Evolutionary conservation across 768 basidiomycete genomes (phyloP).

Genomic region (Lactarius vividus): DNA sequence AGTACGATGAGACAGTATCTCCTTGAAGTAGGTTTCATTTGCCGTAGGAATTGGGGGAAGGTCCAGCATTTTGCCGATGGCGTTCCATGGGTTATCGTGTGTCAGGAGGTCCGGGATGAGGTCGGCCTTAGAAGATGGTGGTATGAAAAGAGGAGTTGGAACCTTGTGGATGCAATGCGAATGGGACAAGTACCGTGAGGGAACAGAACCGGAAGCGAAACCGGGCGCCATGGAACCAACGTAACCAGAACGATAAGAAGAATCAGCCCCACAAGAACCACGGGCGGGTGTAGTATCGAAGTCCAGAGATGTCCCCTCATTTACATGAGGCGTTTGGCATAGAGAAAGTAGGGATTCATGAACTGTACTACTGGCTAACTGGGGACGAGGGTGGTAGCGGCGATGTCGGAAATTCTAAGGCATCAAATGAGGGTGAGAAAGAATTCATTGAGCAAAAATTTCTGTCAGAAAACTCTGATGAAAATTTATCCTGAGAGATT

Average conservation of each 20-base stretch:
- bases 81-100: constrained; percentile 24
- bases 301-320: constrained; percentile 2
- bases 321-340: not conserved
- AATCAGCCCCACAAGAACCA: not conserved
- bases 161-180: not conserved
- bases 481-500: not conserved
- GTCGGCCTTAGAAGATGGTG: constrained; percentile 11
- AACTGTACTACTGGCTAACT: constrained; percentile 13
- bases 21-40: constrained; percentile 8
- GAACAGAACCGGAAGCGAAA: not conserved
- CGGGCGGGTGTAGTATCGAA: not conserved
- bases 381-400: constrained; percentile 24
- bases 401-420: constrained; percentile 16
- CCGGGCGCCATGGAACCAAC: not conserved
- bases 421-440: constrained; percentile 12
- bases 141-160: not conserved
- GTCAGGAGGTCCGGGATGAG: constrained; percentile 15
- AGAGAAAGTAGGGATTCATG: not conserved
- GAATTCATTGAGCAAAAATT: not conserved
- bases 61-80: constrained; percentile 22
- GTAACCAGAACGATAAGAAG: not conserved
- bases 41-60: constrained; percentile 23
- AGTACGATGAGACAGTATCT: not conserved
- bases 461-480: not conserved
- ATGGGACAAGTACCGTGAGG: not conserved